Evolutionary conservation across 768 basidiomycete genomes (phyloP).

Genomic region (Lentinula boryana): DNA sequence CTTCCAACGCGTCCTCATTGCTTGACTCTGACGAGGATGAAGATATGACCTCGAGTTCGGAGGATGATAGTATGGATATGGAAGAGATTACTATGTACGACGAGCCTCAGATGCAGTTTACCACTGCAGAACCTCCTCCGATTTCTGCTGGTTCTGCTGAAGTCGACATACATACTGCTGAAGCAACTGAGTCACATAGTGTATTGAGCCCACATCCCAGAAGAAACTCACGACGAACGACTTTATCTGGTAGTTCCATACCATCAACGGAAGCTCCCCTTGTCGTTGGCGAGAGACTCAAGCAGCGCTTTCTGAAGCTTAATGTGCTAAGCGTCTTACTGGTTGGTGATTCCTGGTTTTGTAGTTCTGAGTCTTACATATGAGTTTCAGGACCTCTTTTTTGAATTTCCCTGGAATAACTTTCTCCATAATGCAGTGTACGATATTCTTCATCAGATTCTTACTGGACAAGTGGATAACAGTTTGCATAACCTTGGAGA

Average conservation of each 20-base stretch:
- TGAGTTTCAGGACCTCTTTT: constrained; percentile 75
- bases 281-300: constrained; percentile 75
- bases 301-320: constrained; percentile 69
- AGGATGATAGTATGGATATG: constrained; percentile 63
- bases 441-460: constrained; percentile 91
- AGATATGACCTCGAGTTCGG: constrained; percentile 65
- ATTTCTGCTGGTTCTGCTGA: constrained; percentile 19
- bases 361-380: constrained; percentile 1
- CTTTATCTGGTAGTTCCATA: constrained; percentile 22
- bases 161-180: neutral
- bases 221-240: constrained; percentile 46
- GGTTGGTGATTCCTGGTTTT: constrained; percentile 41
- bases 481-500: neutral
- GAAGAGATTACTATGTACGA: constrained; percentile 80
- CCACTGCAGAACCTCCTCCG: constrained; percentile 15
- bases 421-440: constrained; percentile 96
- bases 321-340: constrained; percentile 71
- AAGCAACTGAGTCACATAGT: constrained; percentile 1
- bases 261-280: constrained; percentile 20
- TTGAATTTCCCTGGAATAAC: constrained; percentile 96
- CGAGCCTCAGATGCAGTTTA: constrained; percentile 28
- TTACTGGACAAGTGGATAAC: constrained; percentile 76
- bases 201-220: constrained; percentile 39
- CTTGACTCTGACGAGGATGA: constrained; percentile 67
- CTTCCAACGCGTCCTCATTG: constrained; percentile 36